Conservation (phyloP, 805 yeast species). For the Hemisphaericaspora nanyangensis region DNA sequence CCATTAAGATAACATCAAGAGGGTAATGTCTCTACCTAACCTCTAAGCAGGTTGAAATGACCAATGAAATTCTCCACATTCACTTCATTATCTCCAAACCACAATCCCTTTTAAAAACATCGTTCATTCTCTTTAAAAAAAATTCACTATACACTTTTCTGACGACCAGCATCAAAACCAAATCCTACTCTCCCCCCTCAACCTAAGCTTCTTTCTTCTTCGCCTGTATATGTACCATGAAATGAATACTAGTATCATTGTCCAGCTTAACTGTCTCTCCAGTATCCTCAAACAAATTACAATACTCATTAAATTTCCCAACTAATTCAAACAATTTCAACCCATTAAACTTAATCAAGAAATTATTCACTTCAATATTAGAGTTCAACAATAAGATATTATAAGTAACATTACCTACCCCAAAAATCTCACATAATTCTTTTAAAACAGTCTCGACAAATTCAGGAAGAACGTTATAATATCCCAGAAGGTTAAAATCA, state of each 20-base stretch:
- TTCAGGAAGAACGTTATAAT: constrained; percentile 23
- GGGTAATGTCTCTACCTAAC: too few relatives aligned
- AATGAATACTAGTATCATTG: constrained; percentile 8
- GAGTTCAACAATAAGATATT: constrained; percentile 26
- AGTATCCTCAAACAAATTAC: constrained; percentile 15
- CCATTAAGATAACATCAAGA: too few relatives aligned
- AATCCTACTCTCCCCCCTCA: not conserved
- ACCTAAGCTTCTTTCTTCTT: not conserved
- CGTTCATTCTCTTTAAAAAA: too few relatives aligned
- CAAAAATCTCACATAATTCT: constrained; percentile 26
- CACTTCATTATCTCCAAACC: too few relatives aligned
- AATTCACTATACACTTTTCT: too few relatives aligned
- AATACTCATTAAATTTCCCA: constrained; percentile 28
- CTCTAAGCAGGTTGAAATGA: too few relatives aligned
- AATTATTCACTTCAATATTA: constrained; percentile 27
- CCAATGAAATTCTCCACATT: too few relatives aligned
- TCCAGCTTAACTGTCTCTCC: constrained; percentile 6
- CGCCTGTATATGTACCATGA: constrained; percentile 7
- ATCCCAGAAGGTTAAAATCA: constrained; percentile 4
- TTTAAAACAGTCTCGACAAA: constrained; percentile 18
- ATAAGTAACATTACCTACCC: constrained; percentile 29
- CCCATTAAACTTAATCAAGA: constrained; percentile 24
- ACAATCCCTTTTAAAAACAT: too few relatives aligned
- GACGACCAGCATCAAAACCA: constrained; percentile 7
- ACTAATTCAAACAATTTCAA: constrained; percentile 29